Percentiles rank a stretch among this genome's conserved stretches.
Conservation (phyloP, 2,329 filamentous ascomycete genomes). For the Diaporthe nobilis region DNA sequence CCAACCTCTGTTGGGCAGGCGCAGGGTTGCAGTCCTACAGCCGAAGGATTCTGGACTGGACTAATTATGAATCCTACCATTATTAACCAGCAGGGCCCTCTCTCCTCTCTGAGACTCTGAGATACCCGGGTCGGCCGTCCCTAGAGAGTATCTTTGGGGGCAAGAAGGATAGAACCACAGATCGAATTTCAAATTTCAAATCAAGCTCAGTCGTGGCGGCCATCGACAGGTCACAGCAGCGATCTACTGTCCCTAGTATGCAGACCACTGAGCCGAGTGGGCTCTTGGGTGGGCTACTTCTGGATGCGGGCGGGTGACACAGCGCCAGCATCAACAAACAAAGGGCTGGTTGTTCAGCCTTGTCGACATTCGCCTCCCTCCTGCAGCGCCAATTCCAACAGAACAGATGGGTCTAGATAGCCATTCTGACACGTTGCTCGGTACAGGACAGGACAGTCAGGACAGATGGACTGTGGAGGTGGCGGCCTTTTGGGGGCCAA, state of each 20-base stretch:
- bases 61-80: background rate
- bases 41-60: conserved; percentile 37
- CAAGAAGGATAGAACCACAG: conserved; percentile 1
- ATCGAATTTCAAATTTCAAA: conserved; percentile 1
- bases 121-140: conserved; percentile 15
- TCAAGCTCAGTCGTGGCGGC: background rate
- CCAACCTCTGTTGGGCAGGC: conserved; percentile 22
- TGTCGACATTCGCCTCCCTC: conserved; percentile 2
- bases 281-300: background rate
- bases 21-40: conserved; percentile 25
- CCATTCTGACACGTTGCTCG: conserved; percentile 11
- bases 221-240: background rate
- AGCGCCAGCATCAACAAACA: conserved; percentile 30
- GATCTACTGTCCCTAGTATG: conserved; percentile 5
- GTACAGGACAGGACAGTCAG: background rate
- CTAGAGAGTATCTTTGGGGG: background rate
- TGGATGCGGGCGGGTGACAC: conserved; percentile 33
- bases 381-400: conserved; percentile 1
- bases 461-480: background rate
- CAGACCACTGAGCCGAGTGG: conserved; percentile 2
- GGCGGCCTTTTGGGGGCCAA: conserved; percentile 25
- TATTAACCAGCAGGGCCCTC: background rate
- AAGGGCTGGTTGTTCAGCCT: conserved; percentile 35
- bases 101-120: background rate
- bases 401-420: background rate